A percentile compares a stretch with the other conserved stretches of the same genome.
Conservation (phyloP, 441 rosid species). For the Gossypium schwendimanii region DNA sequence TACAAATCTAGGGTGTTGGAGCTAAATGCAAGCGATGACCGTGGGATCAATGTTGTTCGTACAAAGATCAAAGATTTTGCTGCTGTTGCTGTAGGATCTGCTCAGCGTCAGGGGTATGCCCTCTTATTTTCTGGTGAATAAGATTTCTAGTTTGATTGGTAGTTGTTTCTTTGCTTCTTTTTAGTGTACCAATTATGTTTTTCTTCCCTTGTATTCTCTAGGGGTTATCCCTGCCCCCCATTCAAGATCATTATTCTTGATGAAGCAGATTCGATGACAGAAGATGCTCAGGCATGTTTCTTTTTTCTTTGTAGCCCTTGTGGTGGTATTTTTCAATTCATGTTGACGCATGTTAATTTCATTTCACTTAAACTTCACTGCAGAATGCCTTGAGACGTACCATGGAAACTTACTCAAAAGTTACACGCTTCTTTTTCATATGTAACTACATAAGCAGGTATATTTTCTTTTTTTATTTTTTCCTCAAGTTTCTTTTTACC, state of each 20-base stretch:
- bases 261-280: conserved; percentile 98
- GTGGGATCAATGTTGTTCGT: conserved; percentile 93
- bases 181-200: not conserved
- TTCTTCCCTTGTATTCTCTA: conserved; percentile 23
- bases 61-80: conserved; percentile 96
- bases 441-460: conserved; percentile 97
- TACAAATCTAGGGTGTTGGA: conserved; percentile 92
- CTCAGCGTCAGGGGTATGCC: conserved; percentile 57
- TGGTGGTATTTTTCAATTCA: not conserved
- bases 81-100: conserved; percentile 84
- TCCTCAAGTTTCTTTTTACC: not conserved
- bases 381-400: conserved; percentile 93
- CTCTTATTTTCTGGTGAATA: not conserved
- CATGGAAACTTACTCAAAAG: conserved; percentile 92
- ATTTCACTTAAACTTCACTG: not conserved
- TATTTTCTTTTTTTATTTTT: not conserved
- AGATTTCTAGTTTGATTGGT: not conserved
- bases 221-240: conserved; percentile 87
- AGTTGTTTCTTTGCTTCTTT: not conserved
- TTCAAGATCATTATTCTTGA: conserved; percentile 87
- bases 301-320: not conserved
- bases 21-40: conserved; percentile 97
- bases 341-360: conserved; percentile 5
- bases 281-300: conserved; percentile 86
- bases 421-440: conserved; percentile 88